A percentile compares a stretch with the other conserved stretches of the same genome.
phyloP scores from a whole-genome alignment of 2,329 filamentous ascomycete species.

The Ilyonectria robusta region DNA sequence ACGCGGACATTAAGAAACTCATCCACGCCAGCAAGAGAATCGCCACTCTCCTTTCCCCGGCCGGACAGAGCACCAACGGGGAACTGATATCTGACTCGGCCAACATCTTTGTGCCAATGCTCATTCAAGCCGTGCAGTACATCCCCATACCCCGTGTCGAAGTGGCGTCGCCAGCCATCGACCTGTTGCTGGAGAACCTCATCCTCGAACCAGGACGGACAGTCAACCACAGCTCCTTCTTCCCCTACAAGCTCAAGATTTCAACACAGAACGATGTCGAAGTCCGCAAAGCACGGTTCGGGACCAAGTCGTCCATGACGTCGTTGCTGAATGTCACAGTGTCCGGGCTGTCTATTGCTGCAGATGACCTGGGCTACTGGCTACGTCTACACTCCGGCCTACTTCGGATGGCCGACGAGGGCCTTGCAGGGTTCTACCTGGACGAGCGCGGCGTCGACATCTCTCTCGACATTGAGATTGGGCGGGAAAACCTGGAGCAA shows the following conservation, averaged over 20 bases:
- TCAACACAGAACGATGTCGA: constrained; percentile 90
- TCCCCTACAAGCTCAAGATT: constrained; percentile 86
- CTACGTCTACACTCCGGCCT: constrained; percentile 83
- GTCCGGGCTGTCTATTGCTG: constrained; percentile 85
- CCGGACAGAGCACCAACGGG: constrained; percentile 73
- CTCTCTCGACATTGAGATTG: constrained; percentile 86
- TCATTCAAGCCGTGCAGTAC: constrained; percentile 85
- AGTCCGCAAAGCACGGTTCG: constrained; percentile 78
- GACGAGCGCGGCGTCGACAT: constrained; percentile 94
- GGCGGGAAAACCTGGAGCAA: constrained; percentile 82
- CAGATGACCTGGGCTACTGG: constrained; percentile 92
- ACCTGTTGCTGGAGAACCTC: constrained; percentile 90
- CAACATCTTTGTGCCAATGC: constrained; percentile 84
- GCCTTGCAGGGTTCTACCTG: constrained; percentile 87
- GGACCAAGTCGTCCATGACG: constrained; percentile 74
- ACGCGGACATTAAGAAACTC: constrained; percentile 80
- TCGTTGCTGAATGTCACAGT: constrained; percentile 84
- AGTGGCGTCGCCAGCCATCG: constrained; percentile 84
- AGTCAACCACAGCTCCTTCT: constrained; percentile 88
- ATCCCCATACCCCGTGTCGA: constrained; percentile 93
- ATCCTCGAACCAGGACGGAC: constrained; percentile 90
- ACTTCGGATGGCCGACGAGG: constrained; percentile 83
- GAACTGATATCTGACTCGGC: constrained; percentile 82
- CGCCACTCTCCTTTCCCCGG: constrained; percentile 77
- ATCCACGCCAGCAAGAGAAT: constrained; percentile 77